Evolutionary conservation across 345 rosid species (phyloP), one percentile per base, ranked within the genome.

Genomic region (Eucalyptus grandis): DNA sequence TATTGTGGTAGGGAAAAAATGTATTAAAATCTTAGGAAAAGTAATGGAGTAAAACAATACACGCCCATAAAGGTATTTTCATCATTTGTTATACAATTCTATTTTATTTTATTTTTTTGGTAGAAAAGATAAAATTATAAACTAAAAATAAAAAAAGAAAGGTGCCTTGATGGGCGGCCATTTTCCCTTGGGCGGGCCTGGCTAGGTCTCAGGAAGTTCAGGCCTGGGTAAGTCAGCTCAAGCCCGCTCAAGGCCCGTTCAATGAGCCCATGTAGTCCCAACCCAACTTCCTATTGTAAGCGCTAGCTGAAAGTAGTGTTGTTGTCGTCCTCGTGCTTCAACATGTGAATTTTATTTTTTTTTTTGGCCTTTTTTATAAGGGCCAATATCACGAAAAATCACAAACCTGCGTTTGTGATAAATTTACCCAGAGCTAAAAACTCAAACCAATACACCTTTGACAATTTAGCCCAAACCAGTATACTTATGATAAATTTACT

Each of bases 391-490:
- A 53, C 58, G 0, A 19, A 53, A 53, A 53, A 53, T 53, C 2
- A 4, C 9, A 53, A 53, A 53, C 1, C 0, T 53, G 21, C 0
- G 21, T 53, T 8, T 53, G 0, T 53, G 1, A 53, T 21, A 53
- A 53, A 21, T 53, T 53, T 53, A 53, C 5, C 5, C 0, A 4
- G 0, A 53, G 1, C 26, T 53, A 53, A 53, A 53, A 53, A 53
- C 10, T 53, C 58, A 21, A 53, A 53, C 5, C 1, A 0, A 21
- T 53, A 8, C 11, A 53, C 26, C 54, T 53, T 53, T 21, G 26
- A 53, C 1, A 53, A 53, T 53, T 53, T 53, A 53, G 2, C 58
- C 11, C 11, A 21, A 53, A 8, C 0, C 0, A 0, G 0, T 21
- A 53, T 53, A 53, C 0, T 53, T 53, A 3, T 53, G 5, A 53